Base-by-base conservation (phyloP, 768 basidiomycete genomes). In the Suillus alpinus region DNA sequence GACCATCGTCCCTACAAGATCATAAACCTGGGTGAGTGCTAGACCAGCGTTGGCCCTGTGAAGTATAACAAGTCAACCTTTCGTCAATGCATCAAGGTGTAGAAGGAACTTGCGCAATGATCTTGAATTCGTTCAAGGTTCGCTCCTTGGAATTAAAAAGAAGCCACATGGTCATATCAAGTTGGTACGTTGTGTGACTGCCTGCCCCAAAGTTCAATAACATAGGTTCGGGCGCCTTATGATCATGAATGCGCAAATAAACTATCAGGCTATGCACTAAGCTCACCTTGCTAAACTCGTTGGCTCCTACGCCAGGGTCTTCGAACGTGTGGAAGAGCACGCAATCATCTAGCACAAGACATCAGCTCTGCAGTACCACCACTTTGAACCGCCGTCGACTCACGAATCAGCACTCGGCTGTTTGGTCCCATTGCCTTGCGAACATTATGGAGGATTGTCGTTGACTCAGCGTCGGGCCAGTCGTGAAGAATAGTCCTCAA, bases 81-180 rank as follows among this genome's bases (percentile, higher is more conserved):
- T n/a, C 18, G 10, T 60, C 44, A 60, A n/a, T 18, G 18, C n/a
- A 18, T 41, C 18, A 41, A 4, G 41, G 13, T 39, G n/a, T n/a
- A 6, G 18, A 41, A 50, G 6, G 8, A 29, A 60, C 67, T 58
- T 37, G 65, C 63, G 75, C 78, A 4, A 82, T 60, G 1, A 72
- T 59, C 9, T 77, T 71, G 51, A 77, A 80, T 4, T 81, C 75
- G 3, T 74, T 60, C 18, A 83, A 55, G 0, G 75, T 77, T 4
- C 81, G 76, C 60, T 82, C 81, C 63, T n/a, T n/a, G n/a, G n/a
- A n/a, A n/a, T n/a, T n/a, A n/a, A n/a, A n/a, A n/a, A n/a, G n/a
- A n/a, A n/a, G n/a, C n/a, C n/a, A n/a, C n/a, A n/a, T n/a, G n/a
- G n/a, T n/a, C n/a, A n/a, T n/a, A n/a, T n/a, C 83, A 50, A 76